Conservation (phyloP, 345 rosid species). For the Bruguiera sexangula region DNA sequence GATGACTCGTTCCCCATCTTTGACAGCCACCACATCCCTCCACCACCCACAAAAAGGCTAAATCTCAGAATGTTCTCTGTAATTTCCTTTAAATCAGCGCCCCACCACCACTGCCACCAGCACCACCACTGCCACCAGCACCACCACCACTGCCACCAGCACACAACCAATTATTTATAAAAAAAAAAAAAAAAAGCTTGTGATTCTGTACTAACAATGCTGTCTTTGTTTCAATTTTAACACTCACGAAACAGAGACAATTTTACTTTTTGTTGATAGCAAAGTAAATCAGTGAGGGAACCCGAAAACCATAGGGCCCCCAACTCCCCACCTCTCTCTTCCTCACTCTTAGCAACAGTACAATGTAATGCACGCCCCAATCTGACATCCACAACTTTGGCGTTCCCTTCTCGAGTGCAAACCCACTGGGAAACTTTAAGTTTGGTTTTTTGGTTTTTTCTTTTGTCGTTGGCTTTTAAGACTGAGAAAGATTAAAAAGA, state of each 20-base stretch:
- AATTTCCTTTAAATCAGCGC: conserved; percentile 44
- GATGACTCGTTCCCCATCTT: conserved; percentile 49
- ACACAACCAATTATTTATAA: neutral
- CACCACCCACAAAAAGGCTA: conserved; percentile 31
- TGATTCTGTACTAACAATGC: neutral
- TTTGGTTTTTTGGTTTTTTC: neutral
- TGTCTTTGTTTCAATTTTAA: neutral
- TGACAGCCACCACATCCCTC: conserved; percentile 36
- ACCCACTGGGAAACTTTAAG: conserved; percentile 13
- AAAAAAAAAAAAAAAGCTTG: neutral
- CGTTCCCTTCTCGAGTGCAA: conserved; percentile 34
- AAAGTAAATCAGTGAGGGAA: neutral
- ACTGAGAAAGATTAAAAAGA: neutral
- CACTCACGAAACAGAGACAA: conserved; percentile 9
- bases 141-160: conserved; percentile 21
- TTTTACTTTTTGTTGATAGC: neutral
- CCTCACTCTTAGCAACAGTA: neutral
- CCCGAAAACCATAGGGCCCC: conserved; percentile 15
- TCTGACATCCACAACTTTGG: conserved; percentile 33
- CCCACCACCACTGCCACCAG: conserved; percentile 16
- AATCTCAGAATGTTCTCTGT: conserved; percentile 36
- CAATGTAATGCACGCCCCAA: conserved; percentile 31
- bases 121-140: neutral
- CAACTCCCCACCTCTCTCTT: neutral
- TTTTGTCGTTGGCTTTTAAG: neutral